These are phyloP conservation scores for Trametes hirsuta DNA, from an alignment of 1,284 basidiomycete species.

Conservation along the genomic window DNA sequence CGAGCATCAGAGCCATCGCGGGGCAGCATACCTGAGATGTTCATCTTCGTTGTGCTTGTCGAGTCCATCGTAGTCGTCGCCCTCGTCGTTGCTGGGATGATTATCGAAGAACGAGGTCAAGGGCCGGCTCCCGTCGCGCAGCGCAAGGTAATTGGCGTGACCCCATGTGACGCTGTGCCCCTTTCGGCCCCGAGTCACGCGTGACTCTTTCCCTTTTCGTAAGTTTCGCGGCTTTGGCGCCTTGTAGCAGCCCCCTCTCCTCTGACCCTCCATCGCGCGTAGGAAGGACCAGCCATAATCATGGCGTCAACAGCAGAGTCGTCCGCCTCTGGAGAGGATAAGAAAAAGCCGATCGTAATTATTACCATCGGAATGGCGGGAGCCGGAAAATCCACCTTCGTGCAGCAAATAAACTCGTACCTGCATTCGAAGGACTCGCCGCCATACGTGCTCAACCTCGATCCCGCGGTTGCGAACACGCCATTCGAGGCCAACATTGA, in stretches of 20 bases:
- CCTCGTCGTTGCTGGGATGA: conserved; percentile 13
- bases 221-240: background rate
- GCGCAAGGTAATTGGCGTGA: conserved; percentile 12
- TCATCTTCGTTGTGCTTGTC: background rate
- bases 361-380: conserved; percentile 95
- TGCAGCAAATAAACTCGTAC: conserved; percentile 90
- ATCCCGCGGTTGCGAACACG: conserved; percentile 91
- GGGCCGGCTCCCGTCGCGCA: background rate
- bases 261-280: background rate
- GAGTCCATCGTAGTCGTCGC: conserved; percentile 13
- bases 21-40: conserved; percentile 19
- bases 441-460: conserved; percentile 97
- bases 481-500: conserved; percentile 98
- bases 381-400: conserved; percentile 96
- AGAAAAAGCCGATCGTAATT: conserved; percentile 76
- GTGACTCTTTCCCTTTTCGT: conserved; percentile 19
- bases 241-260: background rate
- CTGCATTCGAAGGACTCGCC: conserved; percentile 71
- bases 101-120: conserved; percentile 18
- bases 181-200: conserved; percentile 5
- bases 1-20: conserved; percentile 5
- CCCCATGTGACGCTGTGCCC: conserved; percentile 11
- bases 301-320: conserved; percentile 16
- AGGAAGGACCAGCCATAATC: background rate
- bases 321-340: conserved; percentile 6